A percentile compares a stretch with the other conserved stretches of the same genome.
These are phyloP conservation scores for Verticillium longisporum DNA, from an alignment of 2,329 filamentous ascomycete genomes.

Conservation along the genomic window DNA sequence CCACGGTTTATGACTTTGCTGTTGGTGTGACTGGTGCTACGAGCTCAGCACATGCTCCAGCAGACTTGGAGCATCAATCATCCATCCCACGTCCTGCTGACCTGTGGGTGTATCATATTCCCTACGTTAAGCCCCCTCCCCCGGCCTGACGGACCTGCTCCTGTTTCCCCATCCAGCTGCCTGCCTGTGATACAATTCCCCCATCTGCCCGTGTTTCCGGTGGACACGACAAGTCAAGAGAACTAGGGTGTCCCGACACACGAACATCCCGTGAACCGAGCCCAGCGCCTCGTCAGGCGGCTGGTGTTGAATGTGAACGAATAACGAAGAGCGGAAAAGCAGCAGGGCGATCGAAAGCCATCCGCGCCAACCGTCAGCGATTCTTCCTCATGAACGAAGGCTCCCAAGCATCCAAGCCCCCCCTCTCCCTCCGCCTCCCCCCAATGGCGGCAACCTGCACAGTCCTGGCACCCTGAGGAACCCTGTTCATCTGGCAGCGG, in stretches of 20 bases:
- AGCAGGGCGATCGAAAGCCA: background rate
- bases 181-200: background rate
- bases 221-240: background rate
- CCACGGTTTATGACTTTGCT: no score
- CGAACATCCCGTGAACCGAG: background rate
- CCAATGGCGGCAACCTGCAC: background rate
- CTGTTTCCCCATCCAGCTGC: background rate
- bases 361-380: background rate
- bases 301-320: background rate
- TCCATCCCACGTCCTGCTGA: no score
- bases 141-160: background rate
- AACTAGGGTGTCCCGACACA: background rate
- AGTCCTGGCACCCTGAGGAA: background rate
- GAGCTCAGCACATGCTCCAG: no score
- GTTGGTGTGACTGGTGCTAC: no score
- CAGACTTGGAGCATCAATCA: no score
- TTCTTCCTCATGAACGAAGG: background rate
- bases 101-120: background rate
- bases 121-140: background rate
- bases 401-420: background rate
- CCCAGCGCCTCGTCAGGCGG: background rate
- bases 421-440: background rate
- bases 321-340: background rate
- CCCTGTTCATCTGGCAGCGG: background rate
- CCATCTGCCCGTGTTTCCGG: background rate